A percentile compares a stretch with the other conserved stretches of the same genome.
Evolutionary conservation across 495 filamentous ascomycete genomes (phyloP).

Genomic region (Annulohypoxylon maeteangense): DNA sequence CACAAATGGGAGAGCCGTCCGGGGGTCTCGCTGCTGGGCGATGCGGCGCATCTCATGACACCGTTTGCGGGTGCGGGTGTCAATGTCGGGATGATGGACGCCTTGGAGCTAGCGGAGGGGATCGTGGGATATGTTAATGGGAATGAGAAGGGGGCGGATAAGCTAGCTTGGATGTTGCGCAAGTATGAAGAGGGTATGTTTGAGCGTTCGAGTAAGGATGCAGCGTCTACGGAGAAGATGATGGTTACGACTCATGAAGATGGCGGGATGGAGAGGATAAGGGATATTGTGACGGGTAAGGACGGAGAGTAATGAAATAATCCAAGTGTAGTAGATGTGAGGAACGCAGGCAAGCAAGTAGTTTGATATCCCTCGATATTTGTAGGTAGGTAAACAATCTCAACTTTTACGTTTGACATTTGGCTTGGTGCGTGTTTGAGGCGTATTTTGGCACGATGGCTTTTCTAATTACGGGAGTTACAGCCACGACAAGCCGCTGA

Average conservation of each 20-base stretch:
- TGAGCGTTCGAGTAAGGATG: constrained; percentile 29
- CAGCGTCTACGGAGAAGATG: constrained; percentile 26
- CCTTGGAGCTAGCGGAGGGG: constrained; percentile 58
- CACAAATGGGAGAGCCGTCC: constrained; percentile 56
- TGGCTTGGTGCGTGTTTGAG: too few species aligned
- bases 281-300: constrained; percentile 16
- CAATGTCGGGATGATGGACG: constrained; percentile 67
- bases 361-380: too few species aligned
- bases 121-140: constrained; percentile 25
- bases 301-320: not conserved
- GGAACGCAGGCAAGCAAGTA: not conserved
- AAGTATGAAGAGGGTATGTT: constrained; percentile 45
- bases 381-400: too few species aligned
- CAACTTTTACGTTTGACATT: too few species aligned
- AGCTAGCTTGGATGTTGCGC: constrained; percentile 27
- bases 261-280: constrained; percentile 29
- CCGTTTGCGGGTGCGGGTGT: constrained; percentile 70
- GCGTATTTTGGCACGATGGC: too few species aligned
- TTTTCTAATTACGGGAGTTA: too few species aligned
- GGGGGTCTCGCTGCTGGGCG: constrained; percentile 66
- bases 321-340: not conserved
- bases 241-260: constrained; percentile 31
- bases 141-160: constrained; percentile 10
- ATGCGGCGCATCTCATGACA: constrained; percentile 71
- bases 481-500: constrained; percentile 5